Evolutionary conservation across 352 stramenopile species (phyloP).

Genomic region (Phytophthora hibernalis): DNA sequence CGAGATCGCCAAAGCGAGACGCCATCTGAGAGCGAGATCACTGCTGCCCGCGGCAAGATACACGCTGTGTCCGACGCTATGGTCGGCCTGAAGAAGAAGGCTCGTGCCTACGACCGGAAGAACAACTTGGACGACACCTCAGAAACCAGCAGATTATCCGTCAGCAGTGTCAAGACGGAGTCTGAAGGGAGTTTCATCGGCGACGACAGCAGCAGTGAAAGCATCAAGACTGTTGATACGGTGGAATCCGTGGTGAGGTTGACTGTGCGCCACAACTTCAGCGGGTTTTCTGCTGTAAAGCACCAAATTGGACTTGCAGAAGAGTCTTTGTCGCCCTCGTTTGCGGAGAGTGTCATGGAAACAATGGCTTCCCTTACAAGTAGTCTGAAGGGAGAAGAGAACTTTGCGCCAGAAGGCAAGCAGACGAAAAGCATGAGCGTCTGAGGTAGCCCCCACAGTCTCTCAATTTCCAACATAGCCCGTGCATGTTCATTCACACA

Average conservation of each 20-base stretch:
- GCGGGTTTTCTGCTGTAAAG: constrained; percentile 28
- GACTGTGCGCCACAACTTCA: constrained; percentile 27
- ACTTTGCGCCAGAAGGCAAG: not conserved
- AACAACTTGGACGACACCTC: constrained; percentile 4
- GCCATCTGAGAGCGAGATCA: constrained; percentile 27
- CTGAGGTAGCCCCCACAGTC: not conserved
- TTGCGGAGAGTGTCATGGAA: constrained; percentile 19
- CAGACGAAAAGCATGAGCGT: constrained; percentile 19
- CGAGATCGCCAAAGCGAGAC: constrained; percentile 25
- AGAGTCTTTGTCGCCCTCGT: constrained; percentile 18
- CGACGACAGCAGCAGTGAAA: constrained; percentile 7
- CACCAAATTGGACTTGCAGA: constrained; percentile 26
- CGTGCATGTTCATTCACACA: too few relatives aligned
- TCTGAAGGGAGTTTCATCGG: constrained; percentile 21
- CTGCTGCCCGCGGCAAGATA: constrained; percentile 21
- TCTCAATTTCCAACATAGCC: too few relatives aligned
- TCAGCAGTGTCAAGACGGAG: constrained; percentile 7
- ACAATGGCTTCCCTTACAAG: constrained; percentile 17
- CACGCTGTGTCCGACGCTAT: constrained; percentile 15
- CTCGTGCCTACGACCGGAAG: constrained; percentile 30
- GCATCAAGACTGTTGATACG: constrained; percentile 11
- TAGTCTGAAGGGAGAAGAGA: constrained; percentile 20
- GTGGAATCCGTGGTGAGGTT: constrained; percentile 27
- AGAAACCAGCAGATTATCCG: not conserved
- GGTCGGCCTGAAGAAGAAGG: constrained; percentile 20